Percentiles rank a stretch among this genome's conserved stretches.
Evolutionary conservation across 2,329 filamentous ascomycete species (phyloP).

Genomic region (Anthostomella pinea): DNA sequence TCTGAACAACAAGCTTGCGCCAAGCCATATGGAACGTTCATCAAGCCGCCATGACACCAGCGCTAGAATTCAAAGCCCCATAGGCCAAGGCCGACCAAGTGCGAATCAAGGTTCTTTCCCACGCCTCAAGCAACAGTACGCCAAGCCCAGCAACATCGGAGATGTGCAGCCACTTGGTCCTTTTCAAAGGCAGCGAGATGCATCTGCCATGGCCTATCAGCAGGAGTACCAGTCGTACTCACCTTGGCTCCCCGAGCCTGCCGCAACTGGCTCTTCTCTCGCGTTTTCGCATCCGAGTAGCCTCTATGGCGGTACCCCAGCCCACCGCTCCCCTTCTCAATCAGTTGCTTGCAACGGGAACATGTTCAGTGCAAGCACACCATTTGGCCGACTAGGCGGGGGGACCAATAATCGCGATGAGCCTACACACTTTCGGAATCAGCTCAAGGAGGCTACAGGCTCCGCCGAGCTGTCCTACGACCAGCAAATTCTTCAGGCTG

Average conservation of each 20-base stretch:
- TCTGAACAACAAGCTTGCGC: conserved; percentile 3
- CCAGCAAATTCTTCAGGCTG: conserved; percentile 22
- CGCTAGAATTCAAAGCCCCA: conserved; percentile 12
- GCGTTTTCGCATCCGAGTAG: conserved; percentile 50
- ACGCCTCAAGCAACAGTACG: no score
- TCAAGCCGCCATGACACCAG: conserved; percentile 10
- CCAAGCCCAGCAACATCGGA: conserved; percentile 9
- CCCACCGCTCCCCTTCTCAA: conserved; percentile 13
- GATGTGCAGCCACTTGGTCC: conserved; percentile 10
- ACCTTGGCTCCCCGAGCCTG: conserved; percentile 16
- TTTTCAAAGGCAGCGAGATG: neutral
- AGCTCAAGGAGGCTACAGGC: conserved; percentile 20
- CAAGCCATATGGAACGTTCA: conserved; percentile 18
- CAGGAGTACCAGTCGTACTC: conserved; percentile 20
- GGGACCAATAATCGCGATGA: conserved; percentile 24
- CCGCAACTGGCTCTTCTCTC: conserved; percentile 26
- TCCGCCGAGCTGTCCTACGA: conserved; percentile 23
- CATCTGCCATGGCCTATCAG: conserved; percentile 6
- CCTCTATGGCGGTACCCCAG: conserved; percentile 47
- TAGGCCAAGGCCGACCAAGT: conserved; percentile 14
- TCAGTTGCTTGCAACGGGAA: conserved; percentile 26
- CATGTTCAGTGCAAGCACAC: conserved; percentile 25
- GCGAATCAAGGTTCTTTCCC: no score
- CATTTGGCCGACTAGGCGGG: conserved; percentile 24
- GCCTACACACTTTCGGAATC: conserved; percentile 28